Evolutionary conservation across 345 rosid species (phyloP), one percentile per base, ranked within the genome.

Genomic region (Arabidopsis arenosa): DNA sequence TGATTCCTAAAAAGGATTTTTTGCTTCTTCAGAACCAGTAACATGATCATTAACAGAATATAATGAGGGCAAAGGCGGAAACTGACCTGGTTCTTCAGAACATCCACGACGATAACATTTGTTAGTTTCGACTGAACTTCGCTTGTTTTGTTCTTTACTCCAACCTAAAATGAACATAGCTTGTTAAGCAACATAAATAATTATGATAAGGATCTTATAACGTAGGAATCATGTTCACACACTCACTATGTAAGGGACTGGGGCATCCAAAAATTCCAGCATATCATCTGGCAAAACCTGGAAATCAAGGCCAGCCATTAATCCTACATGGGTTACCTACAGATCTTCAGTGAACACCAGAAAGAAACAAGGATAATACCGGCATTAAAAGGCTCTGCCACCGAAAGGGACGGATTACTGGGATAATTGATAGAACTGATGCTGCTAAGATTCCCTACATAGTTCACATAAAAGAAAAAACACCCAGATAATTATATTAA

Each of bases 371-470:
- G 66, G 69, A 68, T 9, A 54, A 67, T 82, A 94, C 98, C 71
- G 97, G 98, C 97, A 94, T 92, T 73, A 94, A 80, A 67, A 92
- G 85, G 88, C 97, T 92, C 82, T 94, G 98, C 97, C 97, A 92
- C 67, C 83, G 96, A 82, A 84, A 94, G 36, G 98, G 97, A 55
- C 97, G 92, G 56, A 92, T 92, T 12, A 90, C 63, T 59, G 98
- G 92, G 77, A 90, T 79, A 52, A 92, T 64, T 40, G 97, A 86
- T 80, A 94, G 82, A 52, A 92, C 89, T 39, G 84, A 81, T 49
- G 97, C 97, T 75, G 97, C 88, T 72, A 94, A 89, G 68, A 89
- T 76, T 66, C 98, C 97, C 97, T 94, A 83, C 67, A 64, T 32
- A 66, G 68, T 43, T 57, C 71, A 75, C 70, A 49, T 10, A 9